Conservation (phyloP, 1,139 yeast species). For the Arxiozyma slooffiae region DNA sequence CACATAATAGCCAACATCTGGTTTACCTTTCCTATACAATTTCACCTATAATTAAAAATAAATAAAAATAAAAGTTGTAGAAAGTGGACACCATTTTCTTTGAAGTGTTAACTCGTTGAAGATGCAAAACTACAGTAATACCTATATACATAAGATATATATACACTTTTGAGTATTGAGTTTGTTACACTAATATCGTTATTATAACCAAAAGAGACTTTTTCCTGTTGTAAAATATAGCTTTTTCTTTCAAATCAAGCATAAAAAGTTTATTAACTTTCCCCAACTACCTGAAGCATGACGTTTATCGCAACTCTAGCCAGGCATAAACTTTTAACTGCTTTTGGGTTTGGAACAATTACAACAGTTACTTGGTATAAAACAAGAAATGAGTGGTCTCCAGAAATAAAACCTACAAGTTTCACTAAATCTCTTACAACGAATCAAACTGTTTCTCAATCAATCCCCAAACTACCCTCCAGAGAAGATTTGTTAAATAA, state of each 20-base stretch:
- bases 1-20: too few species aligned
- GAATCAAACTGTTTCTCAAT: background rate
- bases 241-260: too few species aligned
- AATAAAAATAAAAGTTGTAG: too few species aligned
- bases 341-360: background rate
- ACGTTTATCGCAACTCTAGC: background rate
- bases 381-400: conserved; percentile 1
- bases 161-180: background rate
- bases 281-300: background rate
- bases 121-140: background rate
- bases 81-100: background rate
- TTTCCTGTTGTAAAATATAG: background rate
- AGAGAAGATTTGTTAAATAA: conserved; percentile 35
- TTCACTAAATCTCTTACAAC: background rate
- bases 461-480: conserved; percentile 13
- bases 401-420: background rate
- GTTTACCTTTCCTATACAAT: too few species aligned
- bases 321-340: background rate
- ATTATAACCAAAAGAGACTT: background rate
- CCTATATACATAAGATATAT: background rate
- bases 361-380: conserved; percentile 1
- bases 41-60: too few species aligned
- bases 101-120: background rate
- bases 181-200: background rate
- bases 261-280: too few species aligned